A percentile compares a stretch with the other conserved stretches of the same genome.
Evolutionary conservation across 179 eudicot species (phyloP).

Genomic region (Corrigiola litoralis): DNA sequence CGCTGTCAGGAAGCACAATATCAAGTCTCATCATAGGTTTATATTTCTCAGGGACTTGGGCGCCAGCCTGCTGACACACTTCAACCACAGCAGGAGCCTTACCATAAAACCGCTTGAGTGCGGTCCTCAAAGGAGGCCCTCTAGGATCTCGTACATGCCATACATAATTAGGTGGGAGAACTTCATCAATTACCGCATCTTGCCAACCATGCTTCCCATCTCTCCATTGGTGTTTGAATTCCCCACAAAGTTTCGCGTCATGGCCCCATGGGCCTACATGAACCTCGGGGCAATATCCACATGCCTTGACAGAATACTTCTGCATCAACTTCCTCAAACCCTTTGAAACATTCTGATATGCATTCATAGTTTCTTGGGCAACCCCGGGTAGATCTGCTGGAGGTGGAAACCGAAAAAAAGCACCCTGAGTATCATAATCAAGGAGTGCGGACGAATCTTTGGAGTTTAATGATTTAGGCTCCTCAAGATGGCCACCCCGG

Average conservation of each 20-base stretch:
- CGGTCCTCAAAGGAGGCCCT: conserved; percentile 65
- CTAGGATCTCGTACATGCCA: conserved; percentile 83
- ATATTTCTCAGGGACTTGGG: conserved; percentile 58
- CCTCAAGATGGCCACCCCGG: conserved; percentile 51
- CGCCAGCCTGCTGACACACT: conserved; percentile 86
- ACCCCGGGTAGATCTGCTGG: conserved; percentile 48
- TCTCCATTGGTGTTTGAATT: conserved; percentile 97
- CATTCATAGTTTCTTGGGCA: conserved; percentile 61
- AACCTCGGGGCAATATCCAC: conserved; percentile 96
- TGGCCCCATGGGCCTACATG: conserved; percentile 99
- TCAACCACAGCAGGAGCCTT: conserved; percentile 92
- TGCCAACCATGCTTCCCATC: conserved; percentile 99
- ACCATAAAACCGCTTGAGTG: conserved; percentile 73
- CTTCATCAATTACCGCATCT: conserved; percentile 77
- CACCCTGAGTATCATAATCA: conserved; percentile 74
- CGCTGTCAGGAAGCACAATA: conserved; percentile 77
- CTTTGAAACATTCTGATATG: conserved; percentile 52
- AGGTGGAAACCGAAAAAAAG: conserved; percentile 49
- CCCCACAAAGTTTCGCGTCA: conserved; percentile 91
- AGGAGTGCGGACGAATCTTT: conserved; percentile 31
- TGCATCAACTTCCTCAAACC: conserved; percentile 71
- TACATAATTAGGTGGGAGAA: conserved; percentile 90
- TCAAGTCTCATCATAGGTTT: conserved; percentile 93
- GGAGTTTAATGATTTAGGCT: conserved; percentile 31
- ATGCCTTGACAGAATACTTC: conserved; percentile 81